Conservation (phyloP, 805 yeast species). For the Wickerhamomyces bisporus region DNA sequence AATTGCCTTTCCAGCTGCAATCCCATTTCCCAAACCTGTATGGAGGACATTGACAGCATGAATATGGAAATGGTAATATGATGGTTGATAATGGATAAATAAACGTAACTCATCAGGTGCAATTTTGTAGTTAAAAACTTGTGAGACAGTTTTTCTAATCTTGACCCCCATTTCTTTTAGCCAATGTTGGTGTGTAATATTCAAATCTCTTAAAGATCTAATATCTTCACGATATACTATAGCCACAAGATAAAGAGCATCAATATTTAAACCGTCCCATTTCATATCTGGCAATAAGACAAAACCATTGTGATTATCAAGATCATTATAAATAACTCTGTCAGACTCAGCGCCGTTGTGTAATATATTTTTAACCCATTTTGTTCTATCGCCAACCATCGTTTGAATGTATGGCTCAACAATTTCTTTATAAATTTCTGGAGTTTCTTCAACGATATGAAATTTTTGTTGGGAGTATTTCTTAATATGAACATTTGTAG, state of each 20-base stretch:
- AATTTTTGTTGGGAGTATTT: conserved; percentile 62
- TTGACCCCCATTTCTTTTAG: conserved; percentile 42
- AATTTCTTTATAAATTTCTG: conserved; percentile 54
- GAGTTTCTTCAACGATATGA: conserved; percentile 74
- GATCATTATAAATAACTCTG: conserved; percentile 62
- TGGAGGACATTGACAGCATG: conserved; percentile 78
- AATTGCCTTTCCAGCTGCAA: conserved; percentile 75
- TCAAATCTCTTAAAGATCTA: conserved; percentile 71
- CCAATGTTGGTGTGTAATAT: conserved; percentile 50
- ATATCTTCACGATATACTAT: conserved; percentile 68
- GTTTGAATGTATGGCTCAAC: conserved; percentile 75
- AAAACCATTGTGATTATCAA: conserved; percentile 44
- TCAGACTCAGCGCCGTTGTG: conserved; percentile 82
- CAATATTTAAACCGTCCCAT: conserved; percentile 79
- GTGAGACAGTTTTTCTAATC: conserved; percentile 43
- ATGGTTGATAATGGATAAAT: conserved; percentile 91
- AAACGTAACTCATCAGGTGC: conserved; percentile 56
- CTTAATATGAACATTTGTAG: conserved; percentile 75
- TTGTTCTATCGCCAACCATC: conserved; percentile 70
- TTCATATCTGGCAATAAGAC: conserved; percentile 91
- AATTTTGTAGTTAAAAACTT: conserved; percentile 39
- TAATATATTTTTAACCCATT: conserved; percentile 88
- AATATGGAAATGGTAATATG: conserved; percentile 92
- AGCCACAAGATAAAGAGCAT: conserved; percentile 70
- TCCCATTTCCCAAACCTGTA: conserved; percentile 62